A percentile compares a stretch with the other conserved stretches of the same genome.
These are phyloP conservation scores for Triticum urartu DNA, from an alignment of 176 grass and related monocot genomes.

Conservation along the genomic window DNA sequence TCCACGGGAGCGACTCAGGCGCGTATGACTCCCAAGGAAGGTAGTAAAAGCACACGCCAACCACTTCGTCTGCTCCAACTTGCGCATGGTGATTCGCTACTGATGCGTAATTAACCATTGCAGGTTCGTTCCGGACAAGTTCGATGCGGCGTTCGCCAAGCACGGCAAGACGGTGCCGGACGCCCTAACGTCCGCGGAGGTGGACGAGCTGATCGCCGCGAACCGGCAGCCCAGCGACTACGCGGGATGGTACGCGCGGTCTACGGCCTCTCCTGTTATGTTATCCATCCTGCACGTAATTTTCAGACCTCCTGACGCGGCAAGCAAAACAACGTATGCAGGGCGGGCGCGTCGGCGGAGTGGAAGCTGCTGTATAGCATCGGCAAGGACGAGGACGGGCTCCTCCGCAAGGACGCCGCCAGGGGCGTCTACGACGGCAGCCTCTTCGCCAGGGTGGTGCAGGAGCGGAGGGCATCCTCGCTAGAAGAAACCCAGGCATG, in stretches of 20 bases:
- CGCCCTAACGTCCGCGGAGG: conserved; percentile 57
- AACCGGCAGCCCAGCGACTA: conserved; percentile 53
- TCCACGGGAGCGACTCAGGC: conserved; percentile 74
- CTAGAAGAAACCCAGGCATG: conserved; percentile 19
- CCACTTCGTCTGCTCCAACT: neutral
- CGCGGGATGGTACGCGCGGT: conserved; percentile 43
- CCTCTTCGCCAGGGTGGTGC: conserved; percentile 57
- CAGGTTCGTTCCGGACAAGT: conserved; percentile 80
- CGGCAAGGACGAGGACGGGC: conserved; percentile 74
- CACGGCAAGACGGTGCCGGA: conserved; percentile 51
- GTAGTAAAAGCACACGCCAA: conserved; percentile 25
- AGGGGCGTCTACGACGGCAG: conserved; percentile 65
- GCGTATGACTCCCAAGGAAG: conserved; percentile 69
- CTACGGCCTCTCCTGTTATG: too few species aligned
- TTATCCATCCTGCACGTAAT: too few species aligned
- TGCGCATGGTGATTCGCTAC: neutral
- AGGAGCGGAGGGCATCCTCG: neutral
- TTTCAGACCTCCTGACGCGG: neutral
- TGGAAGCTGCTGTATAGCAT: conserved; percentile 62
- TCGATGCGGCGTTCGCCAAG: conserved; percentile 71
- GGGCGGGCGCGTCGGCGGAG: conserved; percentile 44
- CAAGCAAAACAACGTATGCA: neutral
- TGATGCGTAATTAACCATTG: neutral
- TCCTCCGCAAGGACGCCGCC: conserved; percentile 60
- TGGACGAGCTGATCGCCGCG: conserved; percentile 54